phyloP scores from a whole-genome alignment of 2,329 filamentous ascomycete genomes.

The Aspergillus sp. region DNA sequence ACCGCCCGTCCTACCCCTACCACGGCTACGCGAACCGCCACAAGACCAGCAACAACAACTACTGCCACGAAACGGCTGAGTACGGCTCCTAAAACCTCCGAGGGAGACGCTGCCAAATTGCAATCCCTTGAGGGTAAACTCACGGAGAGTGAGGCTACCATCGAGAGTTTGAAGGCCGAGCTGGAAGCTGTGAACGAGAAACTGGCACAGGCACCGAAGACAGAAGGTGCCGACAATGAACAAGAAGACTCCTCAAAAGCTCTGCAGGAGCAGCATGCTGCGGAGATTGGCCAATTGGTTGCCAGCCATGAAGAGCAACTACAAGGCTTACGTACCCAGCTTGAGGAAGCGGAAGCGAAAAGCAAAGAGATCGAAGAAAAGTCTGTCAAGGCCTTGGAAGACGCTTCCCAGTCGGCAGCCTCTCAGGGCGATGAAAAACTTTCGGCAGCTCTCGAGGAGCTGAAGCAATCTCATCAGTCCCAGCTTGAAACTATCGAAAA shows the following conservation, averaged over 20 bases:
- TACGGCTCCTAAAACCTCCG: constrained; percentile 30
- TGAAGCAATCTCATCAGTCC: constrained; percentile 37
- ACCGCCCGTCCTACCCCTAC: constrained; percentile 26
- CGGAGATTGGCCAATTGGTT: constrained; percentile 34
- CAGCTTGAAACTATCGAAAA: constrained; percentile 37
- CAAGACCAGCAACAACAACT: constrained; percentile 15
- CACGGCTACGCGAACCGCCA: constrained; percentile 20
- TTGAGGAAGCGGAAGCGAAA: constrained; percentile 38
- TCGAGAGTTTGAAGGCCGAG: constrained; percentile 33
- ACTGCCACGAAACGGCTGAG: constrained; percentile 37
- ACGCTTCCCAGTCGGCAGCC: constrained; percentile 36
- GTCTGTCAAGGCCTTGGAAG: constrained; percentile 39
- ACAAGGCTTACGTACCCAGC: constrained; percentile 30
- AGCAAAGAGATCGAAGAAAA: constrained; percentile 39
- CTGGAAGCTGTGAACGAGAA: constrained; percentile 38
- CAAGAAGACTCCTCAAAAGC: constrained; percentile 24
- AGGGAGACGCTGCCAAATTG: constrained; percentile 35
- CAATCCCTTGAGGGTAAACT: constrained; percentile 37
- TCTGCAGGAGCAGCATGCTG: constrained; percentile 31
- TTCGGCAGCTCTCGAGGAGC: constrained; percentile 36
- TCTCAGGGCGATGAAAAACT: constrained; percentile 38
- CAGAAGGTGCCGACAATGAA: constrained; percentile 24
- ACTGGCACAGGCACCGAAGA: constrained; percentile 29
- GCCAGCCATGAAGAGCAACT: constrained; percentile 34
- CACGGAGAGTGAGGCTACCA: constrained; percentile 36